Base-by-base conservation (phyloP, 1,139 yeast genomes). In the Wickerhamiella infanticola region DNA sequence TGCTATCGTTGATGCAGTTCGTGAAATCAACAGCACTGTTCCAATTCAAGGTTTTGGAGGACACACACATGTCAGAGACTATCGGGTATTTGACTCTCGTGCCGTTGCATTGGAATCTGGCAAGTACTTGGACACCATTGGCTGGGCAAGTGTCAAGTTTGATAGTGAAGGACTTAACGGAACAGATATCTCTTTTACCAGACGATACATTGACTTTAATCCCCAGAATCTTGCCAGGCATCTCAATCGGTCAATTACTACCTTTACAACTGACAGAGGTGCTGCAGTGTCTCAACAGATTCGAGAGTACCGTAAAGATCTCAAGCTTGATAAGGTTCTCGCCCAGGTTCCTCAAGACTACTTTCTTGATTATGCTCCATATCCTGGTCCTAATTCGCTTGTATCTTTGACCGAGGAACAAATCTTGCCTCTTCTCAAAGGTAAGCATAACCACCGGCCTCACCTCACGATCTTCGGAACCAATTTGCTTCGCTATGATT, bases 11-110 rank as follows among this genome's bases (percentile, higher is more conserved):
- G 54, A 59, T 0, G 65, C 63, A 5, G 63, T 88, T 39, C 71
- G 97, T 47, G 51, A 60, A 24, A 66, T 62, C 36, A 80, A 74
- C 55, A 93, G 94, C 1, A 57, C 68, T 31, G 70, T 73, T 0
- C 68, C 77, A 1, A 81, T 88, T 45, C 95, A 85, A 58, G 83
- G 81, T 55, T 79, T 88, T 61, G 97, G 97, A 0, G 97, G 96
- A 0, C 97, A 88, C 62, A 78, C 93, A 37, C 97, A 88, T 61
- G 77, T 88, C 27, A 69, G 97, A 50, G 97, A 88, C 61, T 88
- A 80, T 60, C 72, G 75, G 4, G 67, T 75, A 5, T 69, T 77
- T 47, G 97, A 88, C 58, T 63, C 66, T 1, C 67, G 67, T 46
- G 74, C 90, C 31, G 76, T 84, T 0, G 95, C 80, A 0, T 62